Base-by-base conservation (phyloP, 495 filamentous ascomycete genomes). In the Pseudevernia furfuracea region DNA sequence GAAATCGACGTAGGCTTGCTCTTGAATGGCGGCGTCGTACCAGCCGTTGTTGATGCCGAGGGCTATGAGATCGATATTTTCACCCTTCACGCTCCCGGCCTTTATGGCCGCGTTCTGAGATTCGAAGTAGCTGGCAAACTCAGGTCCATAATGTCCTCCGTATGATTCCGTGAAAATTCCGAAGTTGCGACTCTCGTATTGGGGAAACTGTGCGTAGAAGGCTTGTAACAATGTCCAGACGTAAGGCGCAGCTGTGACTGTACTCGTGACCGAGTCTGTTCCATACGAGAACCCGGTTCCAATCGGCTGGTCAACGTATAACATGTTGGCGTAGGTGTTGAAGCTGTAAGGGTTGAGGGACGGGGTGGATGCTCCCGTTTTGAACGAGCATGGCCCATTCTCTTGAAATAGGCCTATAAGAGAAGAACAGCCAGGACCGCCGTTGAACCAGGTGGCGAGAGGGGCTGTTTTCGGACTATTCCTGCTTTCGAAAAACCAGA, bases 311-410 rank as follows among this genome's bases (percentile, higher is more conserved):
- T 84, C 82, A 46, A 85, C 68, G 63, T 82, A 85, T 0, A 85
- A 68, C 78, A 83, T 81, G 65, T 87, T 87, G 60, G 81, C 82
- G 63, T 83, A 81, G 63, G 80, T 80, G 68, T 87, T 88, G 73
- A 79, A 89, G 49, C 80, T 83, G 72, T 84, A 82, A 1, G 81
- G 81, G 63, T 84, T 85, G 43, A 80, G 66, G 2, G 77, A 76
- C 3, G 80, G 80, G 21, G 68, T 73, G 36, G 73, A 77, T n/a
- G 73, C 70, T 30, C 76, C 77, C 61, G 81, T 76, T 59, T 77
- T 71, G 63, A 85, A 84, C 48, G 80, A 79, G 55, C 82, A 84
- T 11, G 81, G 83, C 0, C 81, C 82, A 65, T 82, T 81, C 63
- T 84, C 81, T 64, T 79, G 74, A 66, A 85, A 85, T 12, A 85